Evolutionary conservation across 768 basidiomycete species (phyloP).

Genomic region (Podaxis carcinomalis): DNA sequence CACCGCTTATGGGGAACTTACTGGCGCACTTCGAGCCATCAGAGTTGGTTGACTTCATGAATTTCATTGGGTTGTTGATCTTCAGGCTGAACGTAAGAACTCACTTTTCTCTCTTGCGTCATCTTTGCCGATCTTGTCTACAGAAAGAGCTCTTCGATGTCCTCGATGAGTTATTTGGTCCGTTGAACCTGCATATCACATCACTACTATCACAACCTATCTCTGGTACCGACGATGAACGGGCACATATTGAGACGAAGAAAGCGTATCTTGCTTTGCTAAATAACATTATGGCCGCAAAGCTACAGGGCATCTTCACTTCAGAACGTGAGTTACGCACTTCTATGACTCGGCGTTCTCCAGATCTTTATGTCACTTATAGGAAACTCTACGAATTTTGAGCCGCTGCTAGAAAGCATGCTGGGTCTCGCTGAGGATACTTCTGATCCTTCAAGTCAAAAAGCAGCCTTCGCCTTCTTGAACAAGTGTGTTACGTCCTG

Average conservation of each 20-base stretch:
- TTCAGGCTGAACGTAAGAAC: constrained; percentile 80
- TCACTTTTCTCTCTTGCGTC: constrained; percentile 8
- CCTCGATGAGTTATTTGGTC: constrained; percentile 84
- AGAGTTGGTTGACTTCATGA: constrained; percentile 93
- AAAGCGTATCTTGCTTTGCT: constrained; percentile 84
- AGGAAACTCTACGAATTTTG: constrained; percentile 57
- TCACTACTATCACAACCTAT: constrained; percentile 76
- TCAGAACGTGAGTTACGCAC: constrained; percentile 66
- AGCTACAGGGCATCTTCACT: constrained; percentile 79
- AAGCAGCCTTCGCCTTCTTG: constrained; percentile 77
- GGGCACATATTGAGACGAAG: constrained; percentile 76
- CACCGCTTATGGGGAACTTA: constrained; percentile 85
- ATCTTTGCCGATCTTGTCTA: constrained; percentile 2
- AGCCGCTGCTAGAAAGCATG: constrained; percentile 72
- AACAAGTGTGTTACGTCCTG: constrained; percentile 62
- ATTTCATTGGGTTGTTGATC: constrained; percentile 87
- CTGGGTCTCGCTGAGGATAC: constrained; percentile 68
- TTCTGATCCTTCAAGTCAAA: constrained; percentile 73
- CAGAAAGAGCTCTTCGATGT: constrained; percentile 86
- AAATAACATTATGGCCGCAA: constrained; percentile 75
- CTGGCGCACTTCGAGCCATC: constrained; percentile 88
- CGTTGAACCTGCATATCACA: constrained; percentile 80
- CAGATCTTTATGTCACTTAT: constrained; percentile 3
- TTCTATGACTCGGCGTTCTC: background rate
- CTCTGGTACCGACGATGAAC: constrained; percentile 82